A percentile compares a stretch with the other conserved stretches of the same genome.
phyloP scores from a whole-genome alignment of 2,329 filamentous ascomycete species.

The Calonectria fujianensis region DNA sequence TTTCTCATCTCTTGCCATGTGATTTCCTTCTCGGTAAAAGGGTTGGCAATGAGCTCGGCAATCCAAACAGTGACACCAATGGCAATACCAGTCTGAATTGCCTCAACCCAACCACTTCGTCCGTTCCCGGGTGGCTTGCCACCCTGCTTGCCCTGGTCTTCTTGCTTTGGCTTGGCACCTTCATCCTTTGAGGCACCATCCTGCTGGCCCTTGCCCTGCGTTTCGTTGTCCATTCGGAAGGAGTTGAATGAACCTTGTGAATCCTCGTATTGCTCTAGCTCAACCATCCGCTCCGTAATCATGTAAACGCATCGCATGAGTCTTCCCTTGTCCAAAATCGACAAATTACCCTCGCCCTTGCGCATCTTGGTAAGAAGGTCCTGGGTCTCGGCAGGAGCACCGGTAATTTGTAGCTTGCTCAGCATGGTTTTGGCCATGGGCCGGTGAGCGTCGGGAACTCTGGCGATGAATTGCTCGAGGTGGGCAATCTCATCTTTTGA shows the following conservation, averaged over 20 bases:
- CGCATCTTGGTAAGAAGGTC: slow-evolving; percentile 73
- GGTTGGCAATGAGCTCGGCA: slow-evolving; percentile 63
- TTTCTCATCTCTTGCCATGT: slow-evolving; percentile 98
- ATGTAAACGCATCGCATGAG: slow-evolving; percentile 61
- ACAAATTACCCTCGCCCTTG: slow-evolving; percentile 73
- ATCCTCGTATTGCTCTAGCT: slow-evolving; percentile 53
- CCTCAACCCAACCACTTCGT: slow-evolving; percentile 60
- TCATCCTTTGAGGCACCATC: slow-evolving; percentile 43
- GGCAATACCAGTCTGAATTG: slow-evolving; percentile 60
- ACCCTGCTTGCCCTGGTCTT: slow-evolving; percentile 57
- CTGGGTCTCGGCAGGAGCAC: slow-evolving; percentile 81
- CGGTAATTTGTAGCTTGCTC: slow-evolving; percentile 78
- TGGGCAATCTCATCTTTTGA: slow-evolving; percentile 68
- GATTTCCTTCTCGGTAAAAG: slow-evolving; percentile 80
- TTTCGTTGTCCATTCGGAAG: slow-evolving; percentile 43
- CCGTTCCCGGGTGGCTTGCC: slow-evolving; percentile 59
- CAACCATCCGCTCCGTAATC: slow-evolving; percentile 60
- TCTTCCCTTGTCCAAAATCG: slow-evolving; percentile 62
- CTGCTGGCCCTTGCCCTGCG: slow-evolving; percentile 48
- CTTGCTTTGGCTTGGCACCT: slow-evolving; percentile 51
- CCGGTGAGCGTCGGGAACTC: slow-evolving; percentile 78
- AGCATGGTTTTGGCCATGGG: slow-evolving; percentile 76
- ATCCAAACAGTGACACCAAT: slow-evolving; percentile 74
- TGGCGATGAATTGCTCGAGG: slow-evolving; percentile 76
- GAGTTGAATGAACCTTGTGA: slow-evolving; percentile 45